Base-by-base conservation (phyloP, 1,284 basidiomycete genomes). In the Ustilago hordei region DNA sequence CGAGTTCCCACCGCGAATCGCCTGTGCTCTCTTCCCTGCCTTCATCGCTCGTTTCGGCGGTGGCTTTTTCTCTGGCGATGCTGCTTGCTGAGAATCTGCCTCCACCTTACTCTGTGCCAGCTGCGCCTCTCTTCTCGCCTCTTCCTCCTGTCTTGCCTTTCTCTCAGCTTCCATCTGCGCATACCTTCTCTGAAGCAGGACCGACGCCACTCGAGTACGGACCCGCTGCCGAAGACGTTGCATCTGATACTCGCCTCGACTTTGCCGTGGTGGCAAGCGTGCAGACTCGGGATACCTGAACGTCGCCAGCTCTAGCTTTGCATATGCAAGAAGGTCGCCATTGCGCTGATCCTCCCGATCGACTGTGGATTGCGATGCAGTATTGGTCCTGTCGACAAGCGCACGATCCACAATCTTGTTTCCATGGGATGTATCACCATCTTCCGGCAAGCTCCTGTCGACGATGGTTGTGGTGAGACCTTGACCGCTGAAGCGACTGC, bases 1-100 rank as follows among this genome's bases (percentile, higher is more conserved):
- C 3, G 70, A 53, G 43, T 19, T 57, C 2, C 57, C 60, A 23
- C 70, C 70, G 23, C 70, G 64, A 31, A 73, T 67, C 6, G 64
- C 70, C 35, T 73, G 70, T 11, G 70, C 70, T 52, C 70, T 48
- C 34, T 73, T 73, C 6, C 64, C 70, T 8, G 70, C 70, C 48
- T 73, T 73, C 23, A 48, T 60, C 2, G 50, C 53, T 17, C 70
- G 70, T 34, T 64, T 73, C 7, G 70, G 58, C 35, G 70, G 56
- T 0, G 41, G 19, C 12, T 58, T 58, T 32, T 38, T 67, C 43
- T 68, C 70, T 15, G 58, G 54, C 1, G 61, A 19, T 12, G 23
- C n/a, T 7, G 39, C 31, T 9, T 19, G 47, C n/a, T 52, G 43
- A 6, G 28, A 19, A 8, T 56, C 57, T 15, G 50, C 41, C 5